Base-by-base conservation (phyloP, 805 yeast genomes). In the Jamesozyma lodderae region DNA sequence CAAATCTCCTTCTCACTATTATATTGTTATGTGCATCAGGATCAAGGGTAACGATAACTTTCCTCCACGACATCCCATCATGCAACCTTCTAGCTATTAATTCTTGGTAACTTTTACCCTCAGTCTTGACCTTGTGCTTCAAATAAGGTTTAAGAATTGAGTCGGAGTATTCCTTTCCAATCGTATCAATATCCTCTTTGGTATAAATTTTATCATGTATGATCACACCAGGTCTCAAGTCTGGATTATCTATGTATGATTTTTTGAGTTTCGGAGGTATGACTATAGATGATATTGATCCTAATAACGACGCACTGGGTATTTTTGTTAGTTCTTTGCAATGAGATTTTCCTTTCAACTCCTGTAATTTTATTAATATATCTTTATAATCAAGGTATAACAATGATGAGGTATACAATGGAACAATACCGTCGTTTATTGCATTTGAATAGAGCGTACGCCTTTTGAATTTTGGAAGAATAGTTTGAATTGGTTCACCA, bases 21-120 rank as follows among this genome's bases (percentile, higher is more conserved):
- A 90, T 87, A 52, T 87, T 90, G 53, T 90, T 90, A 55, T 90
- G 98, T 0, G 98, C 95, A 57, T 90, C 98, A 0, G 96, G 95
- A 47, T 77, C 73, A 46, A 90, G 61, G 32, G 76, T 75, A 1
- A 88, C 95, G 20, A 90, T 63, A 2, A 90, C 95, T 60, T 90
- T 90, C 29, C 96, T 66, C 98, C 98, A 90, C 11, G 73, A 59
- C 81, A 85, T 74, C 9, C 73, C 76, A 41, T 73, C 68, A 53
- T 88, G 97, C 79, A 94, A 92, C 35, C 77, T 75, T 26, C 94
- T 64, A 0, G 98, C 97, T 37, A 92, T 81, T 1, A 79, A 81
- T 59, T 81, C 81, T 28, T 88, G 63, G 15, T 87, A 92, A 79
- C 11, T 69, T 52, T 74, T 78, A 68, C n/a, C 70, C 86, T 73